Percentiles rank a stretch among this genome's conserved stretches.
These are phyloP conservation scores for Colletotrichum sp. DNA, from an alignment of 2,329 filamentous ascomycete genomes.

Conservation along the genomic window DNA sequence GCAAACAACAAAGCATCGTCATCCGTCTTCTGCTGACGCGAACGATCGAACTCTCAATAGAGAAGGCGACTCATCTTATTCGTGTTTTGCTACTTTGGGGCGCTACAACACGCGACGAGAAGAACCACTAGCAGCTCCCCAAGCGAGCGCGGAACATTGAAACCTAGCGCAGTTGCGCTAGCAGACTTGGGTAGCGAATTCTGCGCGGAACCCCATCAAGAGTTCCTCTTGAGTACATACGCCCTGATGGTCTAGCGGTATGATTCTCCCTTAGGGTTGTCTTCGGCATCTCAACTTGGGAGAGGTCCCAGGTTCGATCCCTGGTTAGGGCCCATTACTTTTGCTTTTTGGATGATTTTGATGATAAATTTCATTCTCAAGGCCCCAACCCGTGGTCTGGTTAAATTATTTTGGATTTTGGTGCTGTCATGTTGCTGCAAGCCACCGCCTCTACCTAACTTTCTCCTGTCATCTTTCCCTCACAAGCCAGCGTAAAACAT, in stretches of 20 bases:
- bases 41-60: background rate
- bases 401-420: too few relatives aligned
- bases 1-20: background rate
- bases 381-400: too few relatives aligned
- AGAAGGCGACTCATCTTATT: background rate
- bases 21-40: background rate
- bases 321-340: background rate
- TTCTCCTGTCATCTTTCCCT: too few relatives aligned
- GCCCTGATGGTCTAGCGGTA: constrained; percentile 11
- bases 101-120: background rate
- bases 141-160: background rate
- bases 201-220: rapidly evolving
- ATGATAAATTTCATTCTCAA: background rate
- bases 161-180: background rate
- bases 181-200: background rate
- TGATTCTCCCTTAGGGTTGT: constrained; percentile 8
- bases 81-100: background rate
- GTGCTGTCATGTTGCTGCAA: too few relatives aligned
- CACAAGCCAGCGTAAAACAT: too few relatives aligned
- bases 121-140: background rate
- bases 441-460: too few relatives aligned
- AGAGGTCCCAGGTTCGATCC: constrained; percentile 9
- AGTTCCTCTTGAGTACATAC: background rate
- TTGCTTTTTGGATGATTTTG: background rate
- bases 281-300: background rate